Percentiles rank a stretch among this genome's conserved stretches.
Conservation (phyloP, 2,329 filamentous ascomycete genomes). For the Fusarium penzigii region DNA sequence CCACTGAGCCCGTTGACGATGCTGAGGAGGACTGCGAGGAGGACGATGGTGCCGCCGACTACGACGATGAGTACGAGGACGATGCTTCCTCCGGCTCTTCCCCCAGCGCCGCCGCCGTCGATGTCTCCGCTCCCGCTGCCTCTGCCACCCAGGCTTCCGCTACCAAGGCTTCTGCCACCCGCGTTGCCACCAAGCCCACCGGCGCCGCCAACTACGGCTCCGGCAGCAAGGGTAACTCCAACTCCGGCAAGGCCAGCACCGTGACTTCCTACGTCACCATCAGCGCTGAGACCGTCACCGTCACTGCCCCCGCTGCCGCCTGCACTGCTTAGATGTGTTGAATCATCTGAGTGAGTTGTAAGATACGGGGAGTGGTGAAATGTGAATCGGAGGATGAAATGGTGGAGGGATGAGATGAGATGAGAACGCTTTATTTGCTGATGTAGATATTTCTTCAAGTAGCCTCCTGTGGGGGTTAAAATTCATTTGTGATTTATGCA, state of each 20-base stretch:
- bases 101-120: slow-evolving; percentile 1
- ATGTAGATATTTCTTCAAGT: slow-evolving; percentile 29
- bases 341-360: too few species aligned
- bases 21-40: slow-evolving; percentile 16
- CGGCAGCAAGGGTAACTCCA: neutral
- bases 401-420: neutral
- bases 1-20: slow-evolving; percentile 22
- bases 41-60: neutral
- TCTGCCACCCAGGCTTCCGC: neutral
- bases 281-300: slow-evolving; percentile 15
- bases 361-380: neutral
- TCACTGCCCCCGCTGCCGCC: slow-evolving; percentile 13
- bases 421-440: slow-evolving; percentile 17
- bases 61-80: slow-evolving; percentile 4
- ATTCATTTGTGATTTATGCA: slow-evolving; percentile 27
- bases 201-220: slow-evolving; percentile 2
- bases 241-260: slow-evolving; percentile 3
- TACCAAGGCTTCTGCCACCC: neutral
- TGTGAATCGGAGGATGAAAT: neutral
- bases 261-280: slow-evolving; percentile 21
- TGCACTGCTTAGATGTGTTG: slow-evolving; percentile 11
- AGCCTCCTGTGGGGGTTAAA: slow-evolving; percentile 28
- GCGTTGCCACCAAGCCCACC: slow-evolving; percentile 1
- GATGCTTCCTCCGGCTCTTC: neutral
- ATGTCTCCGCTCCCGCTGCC: neutral